Base-by-base conservation (phyloP, 768 basidiomycete genomes). In the Tylopilus subfusipes region DNA sequence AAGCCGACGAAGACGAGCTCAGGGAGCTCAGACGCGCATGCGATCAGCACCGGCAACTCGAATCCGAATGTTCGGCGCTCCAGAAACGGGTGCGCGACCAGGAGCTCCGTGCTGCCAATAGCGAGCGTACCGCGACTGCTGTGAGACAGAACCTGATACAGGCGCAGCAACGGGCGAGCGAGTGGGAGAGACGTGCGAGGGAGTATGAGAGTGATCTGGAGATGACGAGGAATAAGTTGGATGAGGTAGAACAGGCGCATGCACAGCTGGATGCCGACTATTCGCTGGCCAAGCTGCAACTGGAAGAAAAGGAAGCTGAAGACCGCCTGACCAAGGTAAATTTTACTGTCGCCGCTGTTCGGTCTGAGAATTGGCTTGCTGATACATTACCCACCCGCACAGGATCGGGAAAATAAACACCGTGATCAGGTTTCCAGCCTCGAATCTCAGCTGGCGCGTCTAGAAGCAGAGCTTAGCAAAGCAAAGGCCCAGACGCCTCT, bases 151-250 rank as follows among this genome's bases (percentile, higher is more conserved):
- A 71, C 65, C 76, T 92, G 27, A 70, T 78, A 21, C 84, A 87
- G 58, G 84, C 86, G 21, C 86, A 92, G 56, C 88, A 90, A 66
- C 87, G 88, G 24, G 80, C 88, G 3, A 72, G 80, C 4, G 91
- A 93, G 62, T 92, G 88, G 89, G 91, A 93, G 70, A 80, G 80
- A 57, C 84, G 84, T 22, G 82, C 87, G 19, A 84, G 84, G 62
- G 86, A 89, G 57, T 78, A 79, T 40, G 87, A 90, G 68, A 72
- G 75, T 21, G 79, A 85, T 52, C 69, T 90, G 19, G 85, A 87
- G 64, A 63, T 77, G 60, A 77, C 76, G 27, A 78, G 76, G 56
- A 82, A 81, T 30, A 79, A 80, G 62, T 67, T 90, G 16, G 87
- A 92, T 33, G 81, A 87, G 49, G 73, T 78, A 10, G 88, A 90